Base-by-base conservation (phyloP, 352 stramenopile species). In the Phytopythium mirpurense region DNA sequence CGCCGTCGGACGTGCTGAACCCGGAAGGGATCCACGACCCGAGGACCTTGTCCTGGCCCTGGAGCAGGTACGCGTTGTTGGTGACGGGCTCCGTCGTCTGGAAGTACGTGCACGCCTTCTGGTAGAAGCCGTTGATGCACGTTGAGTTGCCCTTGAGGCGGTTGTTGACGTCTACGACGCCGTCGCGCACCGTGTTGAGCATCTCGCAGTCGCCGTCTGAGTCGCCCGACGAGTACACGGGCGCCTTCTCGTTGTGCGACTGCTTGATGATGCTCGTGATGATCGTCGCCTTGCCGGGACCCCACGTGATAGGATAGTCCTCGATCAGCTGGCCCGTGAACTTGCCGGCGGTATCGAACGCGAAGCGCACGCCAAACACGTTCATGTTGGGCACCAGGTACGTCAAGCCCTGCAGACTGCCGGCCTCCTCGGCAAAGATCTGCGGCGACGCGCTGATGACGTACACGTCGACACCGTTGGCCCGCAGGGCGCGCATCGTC, bases 231-330 rank as follows among this genome's bases (percentile, higher is more conserved):
- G 64, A 61, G 55, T 71, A 88, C 44, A 88, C 63, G 0, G 76
- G 76, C 24, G 67, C 46, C 31, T 76, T 65, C 21, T 64, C 60
- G n/a, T 73, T 65, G 68, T 88, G 72, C 10, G 46, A 60, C 18
- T 65, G 72, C 55, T 71, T 61, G 31, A 85, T 60, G 46, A 71
- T 63, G 47, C 64, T 79, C 12, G 68, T 67, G 21, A 85, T 62
- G 53, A 88, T 68, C 31, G 45, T 49, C 0, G 72, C 76, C 56
- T 85, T 88, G 26, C 72, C 76, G 0, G 72, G 71, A 2, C 74
- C 76, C 74, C 76, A 88, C 54, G 74, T 83, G 63, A 88, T 85
- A 37, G 76, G 74, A 57, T 88, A 85, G 48, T 83, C 37, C 8
- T 68, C 59, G 15, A 70, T 47, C 8, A 74, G 42, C 34, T 74